These are phyloP conservation scores for Alternaria hordeiaustralica DNA, from an alignment of 2,329 filamentous ascomycete genomes.

Conservation along the genomic window DNA sequence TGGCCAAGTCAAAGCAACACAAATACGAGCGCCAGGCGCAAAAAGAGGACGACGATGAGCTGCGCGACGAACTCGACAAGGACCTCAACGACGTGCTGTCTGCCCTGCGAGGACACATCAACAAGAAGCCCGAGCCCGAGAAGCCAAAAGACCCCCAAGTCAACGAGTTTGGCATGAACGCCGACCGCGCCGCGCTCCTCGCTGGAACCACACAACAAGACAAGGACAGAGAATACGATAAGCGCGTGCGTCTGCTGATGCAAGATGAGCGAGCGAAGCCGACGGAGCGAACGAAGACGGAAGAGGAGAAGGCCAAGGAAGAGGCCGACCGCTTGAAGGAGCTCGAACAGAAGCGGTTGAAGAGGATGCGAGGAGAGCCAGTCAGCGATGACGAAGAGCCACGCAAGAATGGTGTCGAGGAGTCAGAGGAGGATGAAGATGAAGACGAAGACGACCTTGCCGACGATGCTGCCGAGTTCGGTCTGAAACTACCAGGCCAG, in stretches of 20 bases:
- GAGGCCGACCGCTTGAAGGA: constrained; percentile 78
- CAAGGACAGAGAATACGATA: constrained; percentile 87
- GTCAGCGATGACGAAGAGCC: constrained; percentile 71
- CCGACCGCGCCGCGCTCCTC: constrained; percentile 67
- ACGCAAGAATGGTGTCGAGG: constrained; percentile 47
- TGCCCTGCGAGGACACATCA: constrained; percentile 68
- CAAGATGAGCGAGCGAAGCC: constrained; percentile 86
- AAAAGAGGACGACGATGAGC: constrained; percentile 91
- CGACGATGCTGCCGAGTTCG: constrained; percentile 68
- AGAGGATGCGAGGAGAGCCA: constrained; percentile 87
- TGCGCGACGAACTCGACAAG: constrained; percentile 83
- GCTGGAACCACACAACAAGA: constrained; percentile 67
- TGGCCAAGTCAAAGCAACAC: constrained; percentile 94
- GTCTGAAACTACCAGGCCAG: constrained; percentile 63
- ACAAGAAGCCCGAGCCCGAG: constrained; percentile 53
- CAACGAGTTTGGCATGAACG: constrained; percentile 59
- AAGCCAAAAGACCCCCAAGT: constrained; percentile 49
- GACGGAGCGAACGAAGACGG: constrained; percentile 81
- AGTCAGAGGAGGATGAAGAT: constrained; percentile 43
- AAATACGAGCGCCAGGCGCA: constrained; percentile 92
- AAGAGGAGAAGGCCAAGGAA: constrained; percentile 61
- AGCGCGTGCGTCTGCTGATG: constrained; percentile 79
- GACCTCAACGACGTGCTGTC: constrained; percentile 78
- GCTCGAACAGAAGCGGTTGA: constrained; percentile 81
- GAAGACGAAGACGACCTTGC: constrained; percentile 38